Evolutionary conservation across 371 early-diverging fungal genomes (phyloP).

Genomic region (Gilbertella persicaria): DNA sequence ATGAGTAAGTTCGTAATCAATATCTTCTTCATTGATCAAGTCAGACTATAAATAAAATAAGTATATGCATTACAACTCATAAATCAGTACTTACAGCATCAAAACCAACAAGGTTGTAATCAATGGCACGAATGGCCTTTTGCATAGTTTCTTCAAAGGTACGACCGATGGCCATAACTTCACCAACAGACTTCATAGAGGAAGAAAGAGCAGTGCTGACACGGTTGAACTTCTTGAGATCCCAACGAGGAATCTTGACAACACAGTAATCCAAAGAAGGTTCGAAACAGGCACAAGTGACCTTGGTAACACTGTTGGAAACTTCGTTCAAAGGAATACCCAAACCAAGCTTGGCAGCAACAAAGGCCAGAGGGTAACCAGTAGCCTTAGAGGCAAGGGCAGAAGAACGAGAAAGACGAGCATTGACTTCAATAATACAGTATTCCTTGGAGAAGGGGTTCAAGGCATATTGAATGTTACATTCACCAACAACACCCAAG

Average conservation of each 20-base stretch:
- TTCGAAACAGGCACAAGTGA: conserved; percentile 95
- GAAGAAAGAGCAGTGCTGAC: conserved; percentile 85
- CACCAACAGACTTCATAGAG: conserved; percentile 96
- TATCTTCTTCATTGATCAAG: conserved; percentile 53
- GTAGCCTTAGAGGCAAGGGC: conserved; percentile 97
- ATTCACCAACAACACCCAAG: conserved; percentile 94
- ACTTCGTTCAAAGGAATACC: conserved; percentile 87
- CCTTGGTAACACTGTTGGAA: conserved; percentile 88
- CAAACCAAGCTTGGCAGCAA: conserved; percentile 93
- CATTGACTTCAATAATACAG: conserved; percentile 96
- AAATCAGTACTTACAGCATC: conserved; percentile 55
- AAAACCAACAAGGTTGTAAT: conserved; percentile 83
- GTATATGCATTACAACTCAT: background rate
- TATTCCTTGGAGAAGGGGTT: conserved; percentile 91
- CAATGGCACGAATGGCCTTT: conserved; percentile 92
- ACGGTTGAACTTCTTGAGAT: conserved; percentile 89
- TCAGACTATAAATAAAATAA: conserved; percentile 44
- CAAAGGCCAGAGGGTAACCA: conserved; percentile 95
- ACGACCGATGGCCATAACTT: conserved; percentile 95
- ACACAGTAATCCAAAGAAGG: conserved; percentile 92
- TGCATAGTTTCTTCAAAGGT: conserved; percentile 96
- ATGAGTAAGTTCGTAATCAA: conserved; percentile 79
- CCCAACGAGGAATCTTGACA: conserved; percentile 96
- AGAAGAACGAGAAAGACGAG: conserved; percentile 85
- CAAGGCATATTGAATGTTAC: conserved; percentile 96